These are phyloP conservation scores for Leptosphaerulina australis DNA, from an alignment of 2,329 filamentous ascomycete genomes.

Conservation along the genomic window DNA sequence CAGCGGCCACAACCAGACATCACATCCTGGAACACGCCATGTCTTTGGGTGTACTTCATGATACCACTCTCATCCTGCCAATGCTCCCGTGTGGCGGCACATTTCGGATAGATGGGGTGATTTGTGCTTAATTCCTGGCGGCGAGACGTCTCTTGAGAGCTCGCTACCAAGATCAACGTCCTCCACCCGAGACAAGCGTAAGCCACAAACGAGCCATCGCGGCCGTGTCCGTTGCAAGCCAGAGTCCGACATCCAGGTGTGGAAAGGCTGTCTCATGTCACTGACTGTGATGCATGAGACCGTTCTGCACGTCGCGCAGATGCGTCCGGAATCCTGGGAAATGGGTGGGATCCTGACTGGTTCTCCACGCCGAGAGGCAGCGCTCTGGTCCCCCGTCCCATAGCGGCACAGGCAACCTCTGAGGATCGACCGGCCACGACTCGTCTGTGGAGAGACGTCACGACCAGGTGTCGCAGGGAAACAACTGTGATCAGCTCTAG, in stretches of 20 bases:
- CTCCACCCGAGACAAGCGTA: conserved; percentile 24
- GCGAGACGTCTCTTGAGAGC: conserved; percentile 17
- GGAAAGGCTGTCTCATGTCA: conserved; percentile 31
- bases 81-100: conserved; percentile 4
- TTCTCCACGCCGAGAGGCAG: conserved; percentile 14
- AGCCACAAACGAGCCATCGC: conserved; percentile 27
- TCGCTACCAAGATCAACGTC: conserved; percentile 19
- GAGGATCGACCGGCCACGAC: conserved; percentile 15
- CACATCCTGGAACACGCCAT: conserved; percentile 7
- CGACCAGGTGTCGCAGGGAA: conserved; percentile 22
- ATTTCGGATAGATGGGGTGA: conserved; percentile 1
- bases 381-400: conserved; percentile 7
- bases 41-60: background rate
- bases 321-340: conserved; percentile 35
- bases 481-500: conserved; percentile 24
- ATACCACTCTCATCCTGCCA: conserved; percentile 3
- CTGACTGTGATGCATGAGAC: conserved; percentile 33
- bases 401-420: conserved; percentile 15
- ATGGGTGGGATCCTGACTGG: conserved; percentile 29
- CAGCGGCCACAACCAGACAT: conserved; percentile 2
- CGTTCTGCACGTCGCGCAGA: conserved; percentile 31
- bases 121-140: conserved; percentile 10
- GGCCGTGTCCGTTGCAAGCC: conserved; percentile 25
- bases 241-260: conserved; percentile 34
- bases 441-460: conserved; percentile 22